A percentile compares a stretch with the other conserved stretches of the same genome.
Conservation (phyloP, 768 basidiomycete species). For the Boletus coccyginus region DNA sequence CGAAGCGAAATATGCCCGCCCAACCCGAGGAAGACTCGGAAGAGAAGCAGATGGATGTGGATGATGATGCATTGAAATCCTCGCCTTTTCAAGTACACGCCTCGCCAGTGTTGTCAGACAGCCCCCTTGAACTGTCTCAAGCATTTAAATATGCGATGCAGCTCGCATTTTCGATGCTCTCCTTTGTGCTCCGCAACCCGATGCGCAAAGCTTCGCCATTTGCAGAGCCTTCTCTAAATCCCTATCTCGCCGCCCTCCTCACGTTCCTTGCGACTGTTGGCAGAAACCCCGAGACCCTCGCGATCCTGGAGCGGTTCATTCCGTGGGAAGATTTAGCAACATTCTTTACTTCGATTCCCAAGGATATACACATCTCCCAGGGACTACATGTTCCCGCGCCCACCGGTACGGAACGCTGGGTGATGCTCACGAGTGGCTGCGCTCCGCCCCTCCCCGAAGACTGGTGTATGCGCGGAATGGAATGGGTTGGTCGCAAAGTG, state of each 20-base stretch:
- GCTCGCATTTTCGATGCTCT: conserved; percentile 76
- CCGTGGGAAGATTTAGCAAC: conserved; percentile 78
- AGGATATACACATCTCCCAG: conserved; percentile 47
- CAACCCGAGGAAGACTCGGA: conserved; percentile 39
- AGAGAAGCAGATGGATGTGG: conserved; percentile 64
- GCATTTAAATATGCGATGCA: conserved; percentile 74
- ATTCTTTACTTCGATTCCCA: conserved; percentile 63
- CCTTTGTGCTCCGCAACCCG: conserved; percentile 63
- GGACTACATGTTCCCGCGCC: conserved; percentile 34
- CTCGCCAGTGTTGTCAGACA: conserved; percentile 30
- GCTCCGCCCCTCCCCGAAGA: conserved; percentile 83
- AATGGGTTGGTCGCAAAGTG: conserved; percentile 88
- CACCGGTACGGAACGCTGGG: conserved; percentile 49
- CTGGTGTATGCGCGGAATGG: conserved; percentile 94
- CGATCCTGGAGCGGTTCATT: conserved; percentile 68
- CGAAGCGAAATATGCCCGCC: conserved; percentile 40
- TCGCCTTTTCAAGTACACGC: conserved; percentile 21
- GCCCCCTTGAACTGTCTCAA: conserved; percentile 51
- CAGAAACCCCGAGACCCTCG: conserved; percentile 59
- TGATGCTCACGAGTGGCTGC: conserved; percentile 67
- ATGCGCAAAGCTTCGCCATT: conserved; percentile 58
- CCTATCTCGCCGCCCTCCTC: conserved; percentile 81
- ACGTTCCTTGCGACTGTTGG: conserved; percentile 84
- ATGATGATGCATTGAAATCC: conserved; percentile 40
- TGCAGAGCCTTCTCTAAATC: conserved; percentile 61